These are phyloP conservation scores for Silene latifolia DNA, from an alignment of 148 eudicot species.

Conservation along the genomic window DNA sequence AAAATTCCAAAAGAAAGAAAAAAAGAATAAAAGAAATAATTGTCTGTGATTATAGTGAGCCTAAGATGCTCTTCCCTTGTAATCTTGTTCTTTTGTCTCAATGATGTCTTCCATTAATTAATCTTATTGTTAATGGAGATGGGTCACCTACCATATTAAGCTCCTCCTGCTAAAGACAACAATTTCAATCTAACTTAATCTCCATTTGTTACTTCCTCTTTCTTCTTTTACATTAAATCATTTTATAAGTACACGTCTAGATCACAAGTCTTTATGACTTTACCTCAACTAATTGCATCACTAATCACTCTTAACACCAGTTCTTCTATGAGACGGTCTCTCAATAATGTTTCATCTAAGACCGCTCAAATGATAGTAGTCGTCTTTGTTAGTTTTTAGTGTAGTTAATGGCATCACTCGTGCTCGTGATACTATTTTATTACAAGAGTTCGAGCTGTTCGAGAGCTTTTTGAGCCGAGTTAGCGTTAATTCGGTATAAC, in stretches of 20 bases:
- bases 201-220: conserved; percentile 2
- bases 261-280: conserved; percentile 16
- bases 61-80: conserved; percentile 23
- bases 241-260: conserved; percentile 12
- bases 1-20: conserved; percentile 14
- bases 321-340: too few relatives aligned
- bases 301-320: conserved; percentile 8
- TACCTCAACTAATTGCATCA: conserved; percentile 21
- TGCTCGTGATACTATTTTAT: too few relatives aligned
- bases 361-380: too few relatives aligned
- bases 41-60: conserved; percentile 21
- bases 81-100: conserved; percentile 19
- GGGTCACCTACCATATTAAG: conserved; percentile 24
- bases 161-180: conserved; percentile 24
- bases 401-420: too few relatives aligned
- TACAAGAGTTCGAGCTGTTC: too few relatives aligned
- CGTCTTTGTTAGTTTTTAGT: too few relatives aligned
- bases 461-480: too few relatives aligned
- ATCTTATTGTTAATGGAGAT: conserved; percentile 13
- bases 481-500: too few relatives aligned
- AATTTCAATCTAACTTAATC: conserved; percentile 23
- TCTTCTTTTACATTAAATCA: conserved; percentile 12
- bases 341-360: too few relatives aligned
- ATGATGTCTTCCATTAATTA: conserved; percentile 20
- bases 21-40: conserved; percentile 9